Conservation (phyloP, 225 moss, liverwort and hornwort genomes). For the Pleurozium schreberi region DNA sequence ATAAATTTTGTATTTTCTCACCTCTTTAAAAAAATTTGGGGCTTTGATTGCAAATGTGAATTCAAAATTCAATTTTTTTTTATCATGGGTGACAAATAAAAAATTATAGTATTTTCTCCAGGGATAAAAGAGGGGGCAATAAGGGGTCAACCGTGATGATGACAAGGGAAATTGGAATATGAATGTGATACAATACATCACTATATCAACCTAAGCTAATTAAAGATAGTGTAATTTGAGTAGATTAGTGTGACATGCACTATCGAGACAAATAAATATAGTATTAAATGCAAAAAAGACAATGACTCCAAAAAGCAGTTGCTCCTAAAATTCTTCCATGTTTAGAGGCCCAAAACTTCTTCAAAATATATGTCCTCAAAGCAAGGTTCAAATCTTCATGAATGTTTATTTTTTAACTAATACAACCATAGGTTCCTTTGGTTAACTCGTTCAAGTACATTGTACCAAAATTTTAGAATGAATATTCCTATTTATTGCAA, state of each 20-base stretch:
- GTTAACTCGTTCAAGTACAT: background rate
- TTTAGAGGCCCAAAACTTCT: background rate
- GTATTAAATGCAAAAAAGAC: too few relatives aligned
- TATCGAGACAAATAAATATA: background rate
- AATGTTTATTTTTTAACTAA: background rate
- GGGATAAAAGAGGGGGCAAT: too few relatives aligned
- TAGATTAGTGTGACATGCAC: background rate
- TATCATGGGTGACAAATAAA: too few relatives aligned
- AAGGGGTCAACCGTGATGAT: too few relatives aligned
- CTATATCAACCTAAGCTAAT: background rate
- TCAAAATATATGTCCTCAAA: background rate
- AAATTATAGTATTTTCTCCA: too few relatives aligned
- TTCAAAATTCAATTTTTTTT: too few relatives aligned
- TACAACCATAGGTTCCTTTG: background rate
- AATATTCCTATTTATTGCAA: accelerated
- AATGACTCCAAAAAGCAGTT: too few relatives aligned
- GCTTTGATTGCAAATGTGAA: too few relatives aligned
- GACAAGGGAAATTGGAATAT: too few relatives aligned
- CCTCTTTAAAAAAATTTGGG: too few relatives aligned
- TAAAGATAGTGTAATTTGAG: background rate
- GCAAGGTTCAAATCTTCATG: background rate
- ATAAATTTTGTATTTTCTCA: too few relatives aligned
- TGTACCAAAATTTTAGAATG: background rate
- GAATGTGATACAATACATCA: background rate
- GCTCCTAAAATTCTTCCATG: too few relatives aligned